These are phyloP conservation scores for Neospermospora avenae DNA, from an alignment of 2,329 filamentous ascomycete species.

Conservation along the genomic window DNA sequence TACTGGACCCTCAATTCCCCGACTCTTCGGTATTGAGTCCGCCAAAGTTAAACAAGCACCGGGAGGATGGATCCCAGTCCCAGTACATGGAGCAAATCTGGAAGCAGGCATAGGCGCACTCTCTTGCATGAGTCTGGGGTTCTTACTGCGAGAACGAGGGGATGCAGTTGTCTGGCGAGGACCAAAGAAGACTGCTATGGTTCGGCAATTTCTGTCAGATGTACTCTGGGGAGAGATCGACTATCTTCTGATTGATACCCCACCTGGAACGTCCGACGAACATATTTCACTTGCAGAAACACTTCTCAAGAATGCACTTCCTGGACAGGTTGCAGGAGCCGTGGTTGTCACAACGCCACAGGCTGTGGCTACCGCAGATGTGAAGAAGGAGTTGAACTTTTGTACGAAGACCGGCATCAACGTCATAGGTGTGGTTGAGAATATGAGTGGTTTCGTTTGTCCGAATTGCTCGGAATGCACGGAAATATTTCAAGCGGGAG, in stretches of 20 bases:
- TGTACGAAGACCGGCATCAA: slow-evolving; percentile 79
- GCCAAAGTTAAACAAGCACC: slow-evolving; percentile 89
- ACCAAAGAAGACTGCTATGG: slow-evolving; percentile 98
- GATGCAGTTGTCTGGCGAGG: slow-evolving; percentile 97
- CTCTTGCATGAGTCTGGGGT: slow-evolving; percentile 88
- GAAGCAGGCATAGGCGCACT: slow-evolving; percentile 57
- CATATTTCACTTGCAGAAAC: slow-evolving; percentile 94
- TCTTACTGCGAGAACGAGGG: slow-evolving; percentile 76
- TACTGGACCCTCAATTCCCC: slow-evolving; percentile 93
- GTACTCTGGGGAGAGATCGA: slow-evolving; percentile 87
- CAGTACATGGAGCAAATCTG: slow-evolving; percentile 65
- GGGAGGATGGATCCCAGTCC: slow-evolving; percentile 87
- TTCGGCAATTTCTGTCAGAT: slow-evolving; percentile 90
- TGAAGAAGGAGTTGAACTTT: slow-evolving; percentile 84
- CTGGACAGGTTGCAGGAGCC: slow-evolving; percentile 75
- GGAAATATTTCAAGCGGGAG: slow-evolving; percentile 89
- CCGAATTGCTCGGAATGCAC: slow-evolving; percentile 80
- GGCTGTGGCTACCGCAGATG: slow-evolving; percentile 88
- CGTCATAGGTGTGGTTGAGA: slow-evolving; percentile 89
- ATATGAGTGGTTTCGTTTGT: slow-evolving; percentile 93
- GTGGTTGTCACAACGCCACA: slow-evolving; percentile 97
- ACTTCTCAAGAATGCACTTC: slow-evolving; percentile 59
- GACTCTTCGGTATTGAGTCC: slow-evolving; percentile 85
- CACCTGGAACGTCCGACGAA: slow-evolving; percentile 93
- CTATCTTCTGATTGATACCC: slow-evolving; percentile 91